Evolutionary conservation across 805 yeast genomes (phyloP), one percentile per base, ranked within the genome.

Genomic region (Lipomyces spencermartinsiae): DNA sequence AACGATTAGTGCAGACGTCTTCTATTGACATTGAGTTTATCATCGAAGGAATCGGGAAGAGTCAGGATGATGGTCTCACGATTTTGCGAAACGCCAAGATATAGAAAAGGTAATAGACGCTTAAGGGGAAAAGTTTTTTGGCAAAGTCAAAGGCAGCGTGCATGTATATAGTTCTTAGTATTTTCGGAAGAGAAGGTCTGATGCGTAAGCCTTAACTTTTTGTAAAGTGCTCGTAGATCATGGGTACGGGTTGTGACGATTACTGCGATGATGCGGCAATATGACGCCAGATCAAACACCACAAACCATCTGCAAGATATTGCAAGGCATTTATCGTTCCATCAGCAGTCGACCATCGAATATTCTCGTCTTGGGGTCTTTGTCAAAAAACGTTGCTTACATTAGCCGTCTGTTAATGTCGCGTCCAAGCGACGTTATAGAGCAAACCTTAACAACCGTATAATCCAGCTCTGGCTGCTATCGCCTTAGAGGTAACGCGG

Each of bases 11-110:
- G 22, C 55, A 66, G 69, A 64, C 66, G 16, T 56, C 62, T 16
- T 54, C 63, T 9, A 35, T 66, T 2, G 51, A 56, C 46, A 22
- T 68, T 5, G 55, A 25, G 4, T 14, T 39, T 51, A 37, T 68
- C n/a, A 53, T 68, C 6, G 70, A 68, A 34, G 58, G 67, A 12
- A 60, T 66, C 33, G 64, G 55, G 1, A 55, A 57, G 25, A 54
- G 71, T 7, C 71, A 68, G 25, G 64, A 63, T 22, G 71, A 68
- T 19, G 49, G 65, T 31, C 39, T 68, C 35, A 68, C 71, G 16
- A 34, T 62, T 33, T 55, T 68, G 19, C 64, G 71, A 12, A 62
- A 56, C 31, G 35, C 51, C 49, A 65, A 63, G 37, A 39, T 68
- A 14, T 68, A 57, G n/a, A 14, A 9, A 58, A 56, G 7, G 22